A percentile compares a stretch with the other conserved stretches of the same genome.
Evolutionary conservation across 2,329 filamentous ascomycete species (phyloP).

Genomic region (Mollisia scopiformis): DNA sequence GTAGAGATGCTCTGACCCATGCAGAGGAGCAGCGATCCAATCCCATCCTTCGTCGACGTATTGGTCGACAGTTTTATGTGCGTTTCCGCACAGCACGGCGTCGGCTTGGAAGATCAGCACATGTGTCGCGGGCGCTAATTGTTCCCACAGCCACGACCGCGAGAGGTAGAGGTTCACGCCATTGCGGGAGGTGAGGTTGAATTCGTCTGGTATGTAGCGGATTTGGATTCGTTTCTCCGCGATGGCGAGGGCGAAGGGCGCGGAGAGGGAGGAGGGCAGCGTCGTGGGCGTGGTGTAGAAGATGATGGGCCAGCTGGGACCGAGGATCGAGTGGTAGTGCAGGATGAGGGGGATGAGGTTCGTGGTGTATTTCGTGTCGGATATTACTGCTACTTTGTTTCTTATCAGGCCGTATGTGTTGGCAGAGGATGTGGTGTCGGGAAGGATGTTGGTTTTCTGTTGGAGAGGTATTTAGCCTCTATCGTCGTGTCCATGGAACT

Average conservation of each 20-base stretch:
- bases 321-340: slow-evolving; percentile 42
- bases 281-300: slow-evolving; percentile 38
- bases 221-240: slow-evolving; percentile 36
- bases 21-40: slow-evolving; percentile 37
- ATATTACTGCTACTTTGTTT: slow-evolving; percentile 12
- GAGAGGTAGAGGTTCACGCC: slow-evolving; percentile 37
- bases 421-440: neutral
- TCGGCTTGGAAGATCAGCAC: slow-evolving; percentile 38
- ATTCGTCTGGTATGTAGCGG: slow-evolving; percentile 38
- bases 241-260: slow-evolving; percentile 32
- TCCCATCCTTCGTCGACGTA: slow-evolving; percentile 33
- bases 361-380: neutral
- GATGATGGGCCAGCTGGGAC: slow-evolving; percentile 45
- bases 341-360: slow-evolving; percentile 39
- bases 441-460: neutral
- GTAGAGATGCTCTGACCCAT: slow-evolving; percentile 30
- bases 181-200: slow-evolving; percentile 34
- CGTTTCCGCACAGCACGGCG: slow-evolving; percentile 35
- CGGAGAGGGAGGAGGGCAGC: slow-evolving; percentile 27
- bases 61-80: slow-evolving; percentile 29
- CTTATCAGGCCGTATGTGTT: neutral
- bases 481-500: too few relatives aligned
- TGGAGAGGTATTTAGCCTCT: neutral
- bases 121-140: slow-evolving; percentile 35
- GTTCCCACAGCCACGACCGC: slow-evolving; percentile 36